Evolutionary conservation across 306 rosid genomes (phyloP), one percentile per base, ranked within the genome.

Genomic region (Prunus dulcis): DNA sequence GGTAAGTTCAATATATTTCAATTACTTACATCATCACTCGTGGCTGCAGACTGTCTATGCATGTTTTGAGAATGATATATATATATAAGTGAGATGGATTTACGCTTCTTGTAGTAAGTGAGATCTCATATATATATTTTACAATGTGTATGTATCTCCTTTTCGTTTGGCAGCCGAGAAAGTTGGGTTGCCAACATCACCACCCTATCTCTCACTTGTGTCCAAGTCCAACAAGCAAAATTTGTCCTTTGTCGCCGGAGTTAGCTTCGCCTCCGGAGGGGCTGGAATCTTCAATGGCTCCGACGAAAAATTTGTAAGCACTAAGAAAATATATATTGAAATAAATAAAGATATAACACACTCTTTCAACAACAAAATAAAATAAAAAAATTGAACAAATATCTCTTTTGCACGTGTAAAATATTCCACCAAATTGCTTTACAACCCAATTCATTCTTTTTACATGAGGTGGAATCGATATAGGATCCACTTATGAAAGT

Each of bases 231-330:
- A 76, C 71, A 77, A 67, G 69, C 69, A 43, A 52, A 72, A 76
- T 13, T 67, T 45, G 2, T 79, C 91, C 22, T 78, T 84, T 13
- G 38, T 78, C 10, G 79, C 69, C 14, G 98, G 98, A 76, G 84
- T 90, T 73, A 94, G 90, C 88, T 91, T 94, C 58, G 98, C 96
- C 47, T 94, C 96, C 2, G 93, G 88, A 71, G 97, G 97, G 57
- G 98, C 98, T 46, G 97, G 96, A 80, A 94, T 91, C 76, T 90
- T 91, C 57, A 86, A 87, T n/a, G 89, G 87, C 64, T 74, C 87
- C 2, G 88, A 90, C 62, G 57, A 75, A 18, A 69, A 53, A 38
- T 81, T 23, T 45, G 97, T 91, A 86, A 91, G 98, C 78, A 2
- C 9, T 34, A 34, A 38, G 2, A 38, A 38, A 1, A 38, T 38